A percentile compares a stretch with the other conserved stretches of the same genome.
Conservation (phyloP, 352 stramenopile species). For the Globisporangium irregulare region DNA sequence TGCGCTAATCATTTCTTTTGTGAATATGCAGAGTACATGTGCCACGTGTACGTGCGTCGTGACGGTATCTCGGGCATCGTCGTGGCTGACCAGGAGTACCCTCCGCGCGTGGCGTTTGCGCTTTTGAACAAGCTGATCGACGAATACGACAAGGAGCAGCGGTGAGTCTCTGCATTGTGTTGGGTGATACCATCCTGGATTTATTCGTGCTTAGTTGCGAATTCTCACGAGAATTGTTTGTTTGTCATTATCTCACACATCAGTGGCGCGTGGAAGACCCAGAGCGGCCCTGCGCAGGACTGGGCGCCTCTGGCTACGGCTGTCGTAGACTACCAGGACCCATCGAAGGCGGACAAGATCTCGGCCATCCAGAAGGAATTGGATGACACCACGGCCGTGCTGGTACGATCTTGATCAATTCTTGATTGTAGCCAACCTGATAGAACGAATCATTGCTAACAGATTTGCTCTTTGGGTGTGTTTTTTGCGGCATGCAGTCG, state of each 20-base stretch:
- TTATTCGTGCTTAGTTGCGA: constrained; percentile 11
- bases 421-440: background rate
- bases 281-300: constrained; percentile 64
- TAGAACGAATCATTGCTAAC: background rate
- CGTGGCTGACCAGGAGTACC: constrained; percentile 98
- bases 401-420: constrained; percentile 42
- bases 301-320: constrained; percentile 93
- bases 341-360: constrained; percentile 99
- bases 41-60: constrained; percentile 97
- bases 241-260: background rate
- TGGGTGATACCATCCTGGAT: constrained; percentile 5
- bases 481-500: constrained; percentile 49
- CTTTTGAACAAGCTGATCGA: constrained; percentile 96
- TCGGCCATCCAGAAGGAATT: constrained; percentile 99
- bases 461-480: constrained; percentile 6
- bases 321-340: constrained; percentile 97
- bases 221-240: constrained; percentile 33
- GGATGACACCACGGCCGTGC: constrained; percentile 98
- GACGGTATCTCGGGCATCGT: constrained; percentile 96
- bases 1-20: constrained; percentile 10
- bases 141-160: constrained; percentile 89
- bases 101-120: constrained; percentile 96
- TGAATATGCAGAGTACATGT: constrained; percentile 90
- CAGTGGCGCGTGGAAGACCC: constrained; percentile 56
- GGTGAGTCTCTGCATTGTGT: constrained; percentile 24